A percentile compares a stretch with the other conserved stretches of the same genome.
phyloP scores from a whole-genome alignment of 2,329 filamentous ascomycete genomes.

The Fusarium brachygibbosum region DNA sequence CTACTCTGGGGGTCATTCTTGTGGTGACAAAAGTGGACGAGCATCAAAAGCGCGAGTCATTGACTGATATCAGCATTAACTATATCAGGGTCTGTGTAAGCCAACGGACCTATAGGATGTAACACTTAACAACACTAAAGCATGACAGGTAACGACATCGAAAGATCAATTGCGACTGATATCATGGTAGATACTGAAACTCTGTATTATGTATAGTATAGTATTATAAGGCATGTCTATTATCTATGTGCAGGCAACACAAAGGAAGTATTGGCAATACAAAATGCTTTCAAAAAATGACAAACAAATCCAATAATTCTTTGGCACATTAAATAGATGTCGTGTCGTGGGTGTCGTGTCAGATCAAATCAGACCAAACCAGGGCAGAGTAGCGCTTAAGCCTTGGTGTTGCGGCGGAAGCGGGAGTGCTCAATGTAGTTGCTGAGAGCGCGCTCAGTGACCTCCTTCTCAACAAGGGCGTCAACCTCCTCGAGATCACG shows the following conservation, averaged over 20 bases:
- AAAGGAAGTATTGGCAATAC: slow-evolving; percentile 20
- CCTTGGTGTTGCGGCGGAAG: slow-evolving; percentile 22
- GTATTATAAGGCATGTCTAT: slow-evolving; percentile 18
- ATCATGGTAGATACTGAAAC: neutral
- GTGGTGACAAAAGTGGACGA: neutral
- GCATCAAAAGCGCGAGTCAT: slow-evolving; percentile 2
- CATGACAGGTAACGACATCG: neutral
- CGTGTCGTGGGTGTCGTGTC: neutral
- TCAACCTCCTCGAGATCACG: slow-evolving; percentile 24
- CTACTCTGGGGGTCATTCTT: neutral
- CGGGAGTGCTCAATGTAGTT: slow-evolving; percentile 32
- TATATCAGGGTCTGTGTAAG: slow-evolving; percentile 2
- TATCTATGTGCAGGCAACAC: slow-evolving; percentile 19
- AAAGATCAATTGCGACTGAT: neutral
- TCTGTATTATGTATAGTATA: slow-evolving; percentile 14
- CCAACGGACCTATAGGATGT: slow-evolving; percentile 11
- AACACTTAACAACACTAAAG: slow-evolving; percentile 7
- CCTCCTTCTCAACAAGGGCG: slow-evolving; percentile 9
- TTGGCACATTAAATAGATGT: slow-evolving; percentile 21
- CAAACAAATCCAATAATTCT: slow-evolving; percentile 19
- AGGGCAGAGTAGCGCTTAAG: slow-evolving; percentile 4
- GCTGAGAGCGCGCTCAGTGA: slow-evolving; percentile 24
- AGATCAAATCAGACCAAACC: neutral
- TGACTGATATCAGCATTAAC: neutral
- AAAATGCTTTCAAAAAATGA: slow-evolving; percentile 13